Evolutionary conservation across 2,329 filamentous ascomycete genomes (phyloP).

Genomic region (Cladosporium sp.): DNA sequence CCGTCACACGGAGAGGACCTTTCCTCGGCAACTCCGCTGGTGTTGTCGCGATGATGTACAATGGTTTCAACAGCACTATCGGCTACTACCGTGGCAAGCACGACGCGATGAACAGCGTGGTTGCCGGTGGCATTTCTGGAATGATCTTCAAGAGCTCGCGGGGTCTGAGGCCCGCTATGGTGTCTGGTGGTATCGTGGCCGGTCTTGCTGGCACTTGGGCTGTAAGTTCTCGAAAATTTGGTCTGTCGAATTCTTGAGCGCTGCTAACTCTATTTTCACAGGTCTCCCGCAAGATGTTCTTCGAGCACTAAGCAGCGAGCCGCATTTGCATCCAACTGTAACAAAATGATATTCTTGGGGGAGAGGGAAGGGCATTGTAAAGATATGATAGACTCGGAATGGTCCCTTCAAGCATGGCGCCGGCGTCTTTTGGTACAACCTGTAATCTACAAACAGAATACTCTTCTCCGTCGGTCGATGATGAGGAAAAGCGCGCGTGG

Average conservation of each 20-base stretch:
- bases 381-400: constrained; percentile 19
- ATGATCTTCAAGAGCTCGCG: constrained; percentile 96
- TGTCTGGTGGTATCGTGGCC: constrained; percentile 87
- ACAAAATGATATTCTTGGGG: not conserved
- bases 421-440: constrained; percentile 19
- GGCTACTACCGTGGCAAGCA: constrained; percentile 80
- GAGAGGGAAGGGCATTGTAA: constrained; percentile 13
- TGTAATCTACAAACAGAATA: constrained; percentile 18
- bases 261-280: constrained; percentile 2
- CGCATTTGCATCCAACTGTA: constrained; percentile 9
- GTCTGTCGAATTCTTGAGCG: not conserved
- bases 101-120: constrained; percentile 84
- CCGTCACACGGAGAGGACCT: constrained; percentile 85
- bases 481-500: constrained; percentile 2
- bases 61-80: constrained; percentile 83
- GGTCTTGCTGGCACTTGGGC: constrained; percentile 85
- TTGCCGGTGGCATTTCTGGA: constrained; percentile 82
- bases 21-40: constrained; percentile 96
- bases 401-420: constrained; percentile 20
- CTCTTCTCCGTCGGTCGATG: constrained; percentile 18
- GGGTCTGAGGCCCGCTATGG: constrained; percentile 87
- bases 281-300: constrained; percentile 19
- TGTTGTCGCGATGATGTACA: constrained; percentile 94
- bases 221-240: constrained; percentile 58
- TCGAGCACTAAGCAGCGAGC: constrained; percentile 15